Base-by-base conservation (phyloP, 2,329 filamentous ascomycete genomes). In the Phaeosphaeriaceae sp. region DNA sequence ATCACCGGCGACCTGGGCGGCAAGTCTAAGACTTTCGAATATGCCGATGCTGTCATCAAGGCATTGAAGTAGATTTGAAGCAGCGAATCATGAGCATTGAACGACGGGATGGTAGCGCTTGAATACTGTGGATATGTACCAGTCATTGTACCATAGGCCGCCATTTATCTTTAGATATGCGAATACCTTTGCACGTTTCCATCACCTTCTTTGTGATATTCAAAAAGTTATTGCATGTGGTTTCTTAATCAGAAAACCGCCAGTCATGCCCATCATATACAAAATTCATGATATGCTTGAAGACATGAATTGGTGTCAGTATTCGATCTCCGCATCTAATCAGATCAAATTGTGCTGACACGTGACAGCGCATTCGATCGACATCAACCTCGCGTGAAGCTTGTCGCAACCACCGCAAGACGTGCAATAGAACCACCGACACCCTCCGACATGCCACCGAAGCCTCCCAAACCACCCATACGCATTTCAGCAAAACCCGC, bases 1-100 rank as follows among this genome's bases (percentile, higher is more conserved):
- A 88, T 99, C 80, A 99, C 95, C 33, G 94, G 95, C 74, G 95
- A 99, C 81, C 85, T 99, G 72, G 95, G 95, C 73, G 95, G 95
- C 79, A 97, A 93, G 85, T 87, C 95, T 73, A 97, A 96, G 89
- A 99, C 95, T 59, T 84, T 89, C 82, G 92, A 99, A 84, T 99
- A 96, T 80, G 92, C 95, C 58, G 86, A 86, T 60, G 94, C 95
- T 69, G 97, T 99, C 78, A 97, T 98, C 80, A 83, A 84, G 75
- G 83, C 84, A 63, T 78, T 89, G 61, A 75, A 77, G 60, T 76
- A 76, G 67, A 74, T 64, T 61, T 68, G 51, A 56, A 58, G 60
- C 60, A 61, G 61, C 62, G 60, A 65, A 68, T 65, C 60, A 71
- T 56, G 64, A 67, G 66, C 59, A 67, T 72, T 62, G 56, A 60